Percentiles rank a stretch among this genome's conserved stretches.
Evolutionary conservation across 257 asterid species (phyloP).

Genomic region (Leonotis leonurus): DNA sequence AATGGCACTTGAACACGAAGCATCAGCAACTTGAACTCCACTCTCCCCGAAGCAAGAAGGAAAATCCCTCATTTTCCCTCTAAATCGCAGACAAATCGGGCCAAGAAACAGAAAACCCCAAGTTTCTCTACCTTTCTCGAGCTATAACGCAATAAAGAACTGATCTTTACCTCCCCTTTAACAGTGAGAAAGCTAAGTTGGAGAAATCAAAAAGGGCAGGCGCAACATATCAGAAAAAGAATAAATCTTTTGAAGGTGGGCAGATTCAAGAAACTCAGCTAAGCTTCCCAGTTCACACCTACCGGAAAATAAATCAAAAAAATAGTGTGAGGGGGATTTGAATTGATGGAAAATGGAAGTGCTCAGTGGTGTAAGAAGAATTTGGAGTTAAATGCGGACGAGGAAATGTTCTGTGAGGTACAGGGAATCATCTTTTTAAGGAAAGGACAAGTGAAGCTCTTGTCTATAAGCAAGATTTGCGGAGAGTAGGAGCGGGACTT

Average conservation of each 20-base stretch:
- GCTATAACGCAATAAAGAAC: slow-evolving; percentile 8
- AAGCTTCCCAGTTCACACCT: too few species aligned
- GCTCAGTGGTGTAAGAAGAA: slow-evolving; percentile 13
- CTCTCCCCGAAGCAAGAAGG: slow-evolving; percentile 93
- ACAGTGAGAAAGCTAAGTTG: background rate
- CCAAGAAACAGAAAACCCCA: background rate
- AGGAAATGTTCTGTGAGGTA: slow-evolving; percentile 30
- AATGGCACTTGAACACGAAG: slow-evolving; percentile 49
- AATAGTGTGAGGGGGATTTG: background rate
- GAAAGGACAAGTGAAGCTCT: slow-evolving; percentile 24
- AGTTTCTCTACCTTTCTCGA: background rate
- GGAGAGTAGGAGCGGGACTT: slow-evolving; percentile 23
- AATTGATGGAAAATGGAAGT: slow-evolving; percentile 5
- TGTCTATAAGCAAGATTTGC: too few species aligned
- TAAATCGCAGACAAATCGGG: background rate
- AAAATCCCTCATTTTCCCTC: slow-evolving; percentile 63
- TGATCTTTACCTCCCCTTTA: too few species aligned
- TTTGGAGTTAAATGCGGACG: slow-evolving; percentile 20
- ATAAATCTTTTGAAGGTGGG: slow-evolving; percentile 15
- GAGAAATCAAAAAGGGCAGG: slow-evolving; percentile 18
- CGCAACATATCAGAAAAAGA: slow-evolving; percentile 20
- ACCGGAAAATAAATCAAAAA: too few species aligned
- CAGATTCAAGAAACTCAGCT: slow-evolving; percentile 24
- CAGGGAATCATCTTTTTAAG: slow-evolving; percentile 32
- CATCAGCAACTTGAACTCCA: slow-evolving; percentile 93